Conservation (phyloP, 345 rosid genomes). For the Zanthoxylum bungeanum region DNA sequence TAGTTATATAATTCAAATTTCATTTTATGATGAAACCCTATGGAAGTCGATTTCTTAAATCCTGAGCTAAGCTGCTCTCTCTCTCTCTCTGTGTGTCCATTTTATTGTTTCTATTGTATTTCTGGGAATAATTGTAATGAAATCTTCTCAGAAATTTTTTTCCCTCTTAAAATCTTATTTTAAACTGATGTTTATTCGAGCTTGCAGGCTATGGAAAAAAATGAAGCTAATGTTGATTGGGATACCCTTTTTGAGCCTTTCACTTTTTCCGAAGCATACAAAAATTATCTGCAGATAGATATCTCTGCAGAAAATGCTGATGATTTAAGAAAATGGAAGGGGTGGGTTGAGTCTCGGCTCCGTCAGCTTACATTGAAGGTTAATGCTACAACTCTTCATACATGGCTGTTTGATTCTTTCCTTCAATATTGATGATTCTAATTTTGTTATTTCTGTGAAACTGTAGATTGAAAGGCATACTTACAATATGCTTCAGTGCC, state of each 20-base stretch:
- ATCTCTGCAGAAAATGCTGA: slow-evolving; percentile 77
- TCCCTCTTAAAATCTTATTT: slow-evolving; percentile 11
- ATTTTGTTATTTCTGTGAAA: slow-evolving; percentile 23
- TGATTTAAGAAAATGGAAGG: slow-evolving; percentile 92
- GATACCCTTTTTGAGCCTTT: slow-evolving; percentile 79
- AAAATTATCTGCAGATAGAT: slow-evolving; percentile 84
- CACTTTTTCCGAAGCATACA: slow-evolving; percentile 92
- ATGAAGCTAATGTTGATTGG: slow-evolving; percentile 85
- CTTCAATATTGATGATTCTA: slow-evolving; percentile 2
- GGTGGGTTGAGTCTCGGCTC: slow-evolving; percentile 99
- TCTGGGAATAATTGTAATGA: neutral
- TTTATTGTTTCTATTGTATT: neutral
- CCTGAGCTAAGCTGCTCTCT: neutral
- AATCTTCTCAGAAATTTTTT: neutral
- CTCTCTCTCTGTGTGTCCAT: neutral
- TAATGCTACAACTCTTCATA: neutral
- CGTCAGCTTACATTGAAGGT: slow-evolving; percentile 95
- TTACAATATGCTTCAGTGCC: slow-evolving; percentile 83
- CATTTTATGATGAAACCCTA: neutral
- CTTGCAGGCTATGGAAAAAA: slow-evolving; percentile 83
- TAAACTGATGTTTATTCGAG: slow-evolving; percentile 16
- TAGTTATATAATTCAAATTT: neutral
- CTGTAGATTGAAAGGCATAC: slow-evolving; percentile 88
- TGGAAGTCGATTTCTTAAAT: neutral
- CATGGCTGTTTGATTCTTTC: neutral